Base-by-base conservation (phyloP, 2,329 filamentous ascomycete species). In the Aspergillus unguis region DNA sequence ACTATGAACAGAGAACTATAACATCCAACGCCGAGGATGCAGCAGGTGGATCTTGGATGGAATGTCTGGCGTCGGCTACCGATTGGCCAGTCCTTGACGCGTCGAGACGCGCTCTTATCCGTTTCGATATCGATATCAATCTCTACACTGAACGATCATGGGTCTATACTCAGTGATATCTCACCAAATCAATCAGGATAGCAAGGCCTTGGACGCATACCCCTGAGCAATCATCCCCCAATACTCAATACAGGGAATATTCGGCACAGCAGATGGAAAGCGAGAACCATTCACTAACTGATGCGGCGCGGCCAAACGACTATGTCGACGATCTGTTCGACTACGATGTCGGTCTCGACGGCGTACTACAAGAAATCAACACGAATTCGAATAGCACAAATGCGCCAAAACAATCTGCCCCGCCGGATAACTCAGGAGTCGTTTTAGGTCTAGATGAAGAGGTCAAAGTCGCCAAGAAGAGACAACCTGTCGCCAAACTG, bases 361-460 rank as follows among this genome's bases (percentile, higher is more conserved):
- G 79, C 42, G 72, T 81, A 49, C 70, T 80, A 31, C 68, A 72
- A 48, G 73, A 75, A 41, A 63, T 72, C 6, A 71, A 61, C 46
- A 66, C 36, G 48, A 58, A 44, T 11, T 45, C 56, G 32, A 61
- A 27, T 28, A 49, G 25, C 8, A 44, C 53, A 28, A 57, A 64
- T 49, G 44, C 52, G 7, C 36, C 61, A 48, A 68, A 60, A 27
- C 58, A 48, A 54, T 49, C 54, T 40, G 47, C 57, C 31, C 49
- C 52, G 41, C 63, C 50, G 26, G 67, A 71, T 54, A 79, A 77
- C 56, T 80, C 81, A 60, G 77, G 79, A 28, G 78, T 76, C 6
- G 79, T 78, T 1, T 74, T 95, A 2, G 91, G 92, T 42, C 84
- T 96, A 52, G 92, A 97, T 59, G 85, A 95, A 65, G 90, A 95